phyloP scores from a whole-genome alignment of 1,139 yeast species.

The Lizanozyma gosingica region DNA sequence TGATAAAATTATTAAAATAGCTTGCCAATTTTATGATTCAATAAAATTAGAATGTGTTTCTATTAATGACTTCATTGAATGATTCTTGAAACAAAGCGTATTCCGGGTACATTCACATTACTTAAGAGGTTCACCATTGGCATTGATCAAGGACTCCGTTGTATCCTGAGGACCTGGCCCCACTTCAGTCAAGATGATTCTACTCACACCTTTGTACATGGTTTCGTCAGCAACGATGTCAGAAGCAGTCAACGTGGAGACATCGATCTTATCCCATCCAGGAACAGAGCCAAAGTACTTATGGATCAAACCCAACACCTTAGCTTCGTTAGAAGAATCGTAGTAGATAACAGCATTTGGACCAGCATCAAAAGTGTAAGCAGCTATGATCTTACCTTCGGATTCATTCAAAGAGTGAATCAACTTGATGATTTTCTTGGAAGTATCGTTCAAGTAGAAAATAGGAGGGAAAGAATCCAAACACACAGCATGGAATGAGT shows the following conservation, averaged over 20 bases:
- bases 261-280: constrained; percentile 58
- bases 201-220: constrained; percentile 62
- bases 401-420: constrained; percentile 67
- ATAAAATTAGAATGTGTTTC: constrained; percentile 4
- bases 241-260: constrained; percentile 23
- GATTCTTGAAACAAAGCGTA: too few species aligned
- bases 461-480: constrained; percentile 94
- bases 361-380: constrained; percentile 98
- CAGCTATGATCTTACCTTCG: constrained; percentile 66
- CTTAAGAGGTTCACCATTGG: constrained; percentile 24
- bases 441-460: constrained; percentile 91
- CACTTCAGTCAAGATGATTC: constrained; percentile 73
- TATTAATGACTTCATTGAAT: constrained; percentile 4
- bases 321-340: constrained; percentile 59
- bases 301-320: constrained; percentile 54
- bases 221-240: constrained; percentile 39
- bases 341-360: constrained; percentile 97
- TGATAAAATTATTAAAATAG: too few species aligned
- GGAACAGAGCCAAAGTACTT: constrained; percentile 43
- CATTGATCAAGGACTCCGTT: constrained; percentile 43
- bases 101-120: too few species aligned
- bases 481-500: constrained; percentile 96
- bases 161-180: constrained; percentile 79
- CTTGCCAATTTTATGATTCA: too few species aligned
- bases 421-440: constrained; percentile 75